Percentiles rank a stretch among this genome's conserved stretches.
phyloP scores from a whole-genome alignment of 495 filamentous ascomycete genomes.

The Jackrogersella multiformis region DNA sequence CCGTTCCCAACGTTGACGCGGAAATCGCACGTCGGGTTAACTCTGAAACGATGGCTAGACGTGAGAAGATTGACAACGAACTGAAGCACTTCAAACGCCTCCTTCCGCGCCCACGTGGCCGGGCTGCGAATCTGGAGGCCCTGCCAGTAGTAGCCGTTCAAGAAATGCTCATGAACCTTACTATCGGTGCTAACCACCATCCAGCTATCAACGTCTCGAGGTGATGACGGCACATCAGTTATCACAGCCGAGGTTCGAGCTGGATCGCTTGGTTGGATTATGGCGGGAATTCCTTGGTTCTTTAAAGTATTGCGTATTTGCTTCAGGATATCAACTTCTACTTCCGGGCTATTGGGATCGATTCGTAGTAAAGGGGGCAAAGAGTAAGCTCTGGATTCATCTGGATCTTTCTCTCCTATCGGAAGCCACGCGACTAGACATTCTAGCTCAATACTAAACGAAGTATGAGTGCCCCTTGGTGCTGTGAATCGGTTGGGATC shows the following conservation, averaged over 20 bases:
- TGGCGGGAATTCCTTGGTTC: conserved; percentile 26
- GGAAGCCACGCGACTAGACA: conserved; percentile 40
- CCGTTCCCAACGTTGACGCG: conserved; percentile 54
- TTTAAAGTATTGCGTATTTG: conserved; percentile 27
- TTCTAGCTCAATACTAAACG: conserved; percentile 48
- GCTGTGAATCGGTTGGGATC: conserved; percentile 1
- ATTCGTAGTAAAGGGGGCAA: conserved; percentile 39
- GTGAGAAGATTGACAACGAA: conserved; percentile 43
- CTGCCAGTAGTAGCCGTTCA: conserved; percentile 25
- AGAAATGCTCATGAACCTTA: conserved; percentile 8
- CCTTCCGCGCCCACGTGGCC: conserved; percentile 23
- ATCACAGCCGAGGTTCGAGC: background rate
- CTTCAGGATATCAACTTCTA: background rate
- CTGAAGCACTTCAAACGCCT: conserved; percentile 27
- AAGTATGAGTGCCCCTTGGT: conserved; percentile 25
- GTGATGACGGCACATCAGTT: background rate
- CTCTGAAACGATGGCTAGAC: conserved; percentile 38
- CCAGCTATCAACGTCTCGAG: conserved; percentile 22
- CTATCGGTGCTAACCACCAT: background rate
- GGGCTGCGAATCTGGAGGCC: conserved; percentile 37
- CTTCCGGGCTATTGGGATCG: background rate
- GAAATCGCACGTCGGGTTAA: conserved; percentile 48
- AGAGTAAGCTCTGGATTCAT: conserved; percentile 10
- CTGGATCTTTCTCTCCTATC: conserved; percentile 8
- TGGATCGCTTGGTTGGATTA: background rate